Evolutionary conservation across 257 asterid genomes (phyloP).

Genomic region (Dorcoceras hygrometricum): DNA sequence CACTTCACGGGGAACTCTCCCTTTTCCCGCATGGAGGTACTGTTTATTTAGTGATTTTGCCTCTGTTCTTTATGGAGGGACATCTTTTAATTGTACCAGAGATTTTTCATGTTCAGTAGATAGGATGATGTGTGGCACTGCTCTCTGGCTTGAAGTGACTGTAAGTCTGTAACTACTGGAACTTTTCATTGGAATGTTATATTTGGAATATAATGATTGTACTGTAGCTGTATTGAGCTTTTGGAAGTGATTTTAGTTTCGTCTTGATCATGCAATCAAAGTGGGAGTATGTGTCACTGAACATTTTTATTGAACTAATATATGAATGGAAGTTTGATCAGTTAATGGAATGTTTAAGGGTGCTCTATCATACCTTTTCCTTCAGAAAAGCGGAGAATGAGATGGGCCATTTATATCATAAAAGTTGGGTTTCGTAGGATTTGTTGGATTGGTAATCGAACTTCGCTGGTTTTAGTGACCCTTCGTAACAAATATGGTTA

Average conservation of each 20-base stretch:
- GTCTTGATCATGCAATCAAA: not conserved
- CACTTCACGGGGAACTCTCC: slow-evolving; percentile 58
- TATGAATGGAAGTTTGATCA: not conserved
- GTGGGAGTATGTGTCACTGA: not conserved
- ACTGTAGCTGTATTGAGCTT: not conserved
- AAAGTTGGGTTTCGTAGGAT: not conserved
- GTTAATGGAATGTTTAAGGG: not conserved
- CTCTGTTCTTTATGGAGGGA: not conserved
- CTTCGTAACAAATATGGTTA: no score
- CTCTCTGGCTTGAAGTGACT: not conserved
- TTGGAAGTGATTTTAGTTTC: no score
- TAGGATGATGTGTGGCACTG: not conserved
- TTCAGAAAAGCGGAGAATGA: not conserved
- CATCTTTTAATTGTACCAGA: not conserved
- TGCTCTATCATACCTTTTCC: not conserved
- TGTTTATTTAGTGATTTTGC: not conserved
- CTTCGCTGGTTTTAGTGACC: no score
- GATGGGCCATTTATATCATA: no score
- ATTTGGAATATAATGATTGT: not conserved
- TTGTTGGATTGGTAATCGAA: no score
- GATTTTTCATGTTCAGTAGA: not conserved
- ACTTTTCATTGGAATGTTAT: no score
- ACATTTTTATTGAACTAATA: no score
- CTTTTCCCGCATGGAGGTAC: slow-evolving; percentile 84
- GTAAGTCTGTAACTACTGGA: not conserved